Conservation (phyloP, 139 green algal genomes). For the Chlorella vulgaris region DNA sequence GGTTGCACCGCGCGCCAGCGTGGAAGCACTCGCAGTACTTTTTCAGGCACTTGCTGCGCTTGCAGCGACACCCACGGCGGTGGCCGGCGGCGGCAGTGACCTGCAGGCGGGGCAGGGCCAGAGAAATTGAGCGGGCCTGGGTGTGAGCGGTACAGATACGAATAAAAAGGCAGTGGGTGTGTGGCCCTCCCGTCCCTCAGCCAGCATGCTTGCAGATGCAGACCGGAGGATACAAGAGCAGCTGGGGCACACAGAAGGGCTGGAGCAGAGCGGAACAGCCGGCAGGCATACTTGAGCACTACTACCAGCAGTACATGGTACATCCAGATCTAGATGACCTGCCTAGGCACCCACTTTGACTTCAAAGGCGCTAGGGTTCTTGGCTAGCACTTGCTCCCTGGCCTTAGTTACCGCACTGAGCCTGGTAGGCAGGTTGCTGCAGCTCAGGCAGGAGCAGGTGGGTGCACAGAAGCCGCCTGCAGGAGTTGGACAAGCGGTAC, state of each 20-base stretch:
- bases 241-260: too few relatives aligned
- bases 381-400: constrained; percentile 47
- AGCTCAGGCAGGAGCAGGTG: constrained; percentile 71
- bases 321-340: too few relatives aligned
- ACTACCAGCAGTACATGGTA: too few relatives aligned
- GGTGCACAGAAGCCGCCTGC: constrained; percentile 45
- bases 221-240: too few relatives aligned
- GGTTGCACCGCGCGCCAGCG: constrained; percentile 68
- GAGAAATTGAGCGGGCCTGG: neutral
- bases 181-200: too few relatives aligned
- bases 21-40: constrained; percentile 83
- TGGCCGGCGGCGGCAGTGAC: constrained; percentile 53
- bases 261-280: too few relatives aligned
- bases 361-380: constrained; percentile 70
- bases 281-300: too few relatives aligned
- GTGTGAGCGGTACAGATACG: neutral
- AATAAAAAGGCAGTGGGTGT: neutral
- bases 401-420: constrained; percentile 21
- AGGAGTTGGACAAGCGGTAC: neutral
- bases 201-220: too few relatives aligned
- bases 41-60: constrained; percentile 61
- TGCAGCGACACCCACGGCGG: constrained; percentile 85
- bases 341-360: constrained; percentile 64
- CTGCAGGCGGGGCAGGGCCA: too few relatives aligned
- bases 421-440: constrained; percentile 61